These are phyloP conservation scores for Saturnispora ahearnii DNA, from an alignment of 805 yeast species.

Conservation along the genomic window DNA sequence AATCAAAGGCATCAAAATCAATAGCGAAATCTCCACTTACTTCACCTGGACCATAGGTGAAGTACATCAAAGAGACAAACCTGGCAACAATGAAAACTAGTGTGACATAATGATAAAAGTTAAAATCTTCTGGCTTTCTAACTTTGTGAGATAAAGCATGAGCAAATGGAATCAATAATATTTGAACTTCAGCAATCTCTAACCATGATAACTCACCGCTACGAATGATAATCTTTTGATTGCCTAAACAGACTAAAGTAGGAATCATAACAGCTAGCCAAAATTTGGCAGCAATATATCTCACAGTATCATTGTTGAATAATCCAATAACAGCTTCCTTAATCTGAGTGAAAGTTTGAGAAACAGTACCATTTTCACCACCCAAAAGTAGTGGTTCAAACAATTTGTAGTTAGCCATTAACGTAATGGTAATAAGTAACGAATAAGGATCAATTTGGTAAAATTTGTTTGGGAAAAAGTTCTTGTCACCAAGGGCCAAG, in stretches of 20 bases:
- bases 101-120: neutral
- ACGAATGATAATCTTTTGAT: neutral
- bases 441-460: slow-evolving; percentile 10
- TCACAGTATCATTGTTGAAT: neutral
- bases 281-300: neutral
- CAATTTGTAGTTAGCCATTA: neutral
- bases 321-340: neutral
- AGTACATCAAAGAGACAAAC: neutral
- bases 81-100: neutral
- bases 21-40: neutral
- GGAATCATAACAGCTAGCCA: slow-evolving; percentile 1
- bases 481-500: neutral
- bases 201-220: neutral
- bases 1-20: neutral
- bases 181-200: neutral
- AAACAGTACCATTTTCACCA: neutral
- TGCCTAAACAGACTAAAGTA: slow-evolving; percentile 1
- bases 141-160: slow-evolving; percentile 1
- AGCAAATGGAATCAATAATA: neutral
- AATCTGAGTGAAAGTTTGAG: neutral
- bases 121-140: neutral
- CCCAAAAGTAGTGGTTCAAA: neutral
- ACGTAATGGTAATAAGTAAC: slow-evolving; percentile 2
- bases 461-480: slow-evolving; percentile 3
- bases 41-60: neutral